These are phyloP conservation scores for Corylus avellana DNA, from an alignment of 306 rosid species.

Conservation along the genomic window DNA sequence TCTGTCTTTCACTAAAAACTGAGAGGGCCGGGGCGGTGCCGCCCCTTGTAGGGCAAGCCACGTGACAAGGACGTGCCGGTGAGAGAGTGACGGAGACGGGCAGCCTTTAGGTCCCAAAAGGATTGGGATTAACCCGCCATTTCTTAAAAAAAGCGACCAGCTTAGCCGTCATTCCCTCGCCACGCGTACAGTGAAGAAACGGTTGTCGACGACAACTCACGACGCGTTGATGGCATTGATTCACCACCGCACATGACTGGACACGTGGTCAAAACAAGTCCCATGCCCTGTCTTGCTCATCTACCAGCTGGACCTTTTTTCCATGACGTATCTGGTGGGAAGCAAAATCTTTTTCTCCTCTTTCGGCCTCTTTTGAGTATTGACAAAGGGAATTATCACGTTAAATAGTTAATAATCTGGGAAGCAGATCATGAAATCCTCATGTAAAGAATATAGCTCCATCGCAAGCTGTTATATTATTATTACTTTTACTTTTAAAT, in stretches of 20 bases:
- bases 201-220: slow-evolving; percentile 20
- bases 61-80: slow-evolving; percentile 45
- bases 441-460: too few relatives aligned
- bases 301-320: slow-evolving; percentile 13
- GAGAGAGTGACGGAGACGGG: slow-evolving; percentile 21
- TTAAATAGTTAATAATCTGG: not conserved
- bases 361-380: not conserved
- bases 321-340: slow-evolving; percentile 15
- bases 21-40: slow-evolving; percentile 59
- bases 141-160: not conserved
- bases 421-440: not conserved
- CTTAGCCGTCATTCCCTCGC: slow-evolving; percentile 12
- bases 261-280: slow-evolving; percentile 20
- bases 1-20: too few relatives aligned
- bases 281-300: not conserved
- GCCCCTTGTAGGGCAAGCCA: slow-evolving; percentile 40
- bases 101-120: slow-evolving; percentile 9
- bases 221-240: not conserved
- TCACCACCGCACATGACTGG: slow-evolving; percentile 9
- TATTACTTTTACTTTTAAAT: too few relatives aligned
- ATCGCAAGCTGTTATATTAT: too few relatives aligned
- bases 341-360: slow-evolving; percentile 9
- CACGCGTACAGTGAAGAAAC: slow-evolving; percentile 27
- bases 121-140: not conserved
- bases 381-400: not conserved